Evolutionary conservation across 306 rosid genomes (phyloP).

Genomic region (Quercus bicolor): DNA sequence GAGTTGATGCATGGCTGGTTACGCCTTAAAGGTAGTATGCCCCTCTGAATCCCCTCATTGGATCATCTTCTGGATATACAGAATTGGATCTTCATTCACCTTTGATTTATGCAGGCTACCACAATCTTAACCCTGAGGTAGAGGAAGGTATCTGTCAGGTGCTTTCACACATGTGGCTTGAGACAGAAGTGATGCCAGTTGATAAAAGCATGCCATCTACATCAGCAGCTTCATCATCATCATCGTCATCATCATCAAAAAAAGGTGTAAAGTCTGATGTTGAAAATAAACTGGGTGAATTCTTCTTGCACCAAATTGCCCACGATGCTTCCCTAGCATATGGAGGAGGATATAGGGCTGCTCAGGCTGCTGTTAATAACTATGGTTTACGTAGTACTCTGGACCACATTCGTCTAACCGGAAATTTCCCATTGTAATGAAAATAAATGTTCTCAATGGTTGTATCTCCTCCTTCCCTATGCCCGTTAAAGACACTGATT

Average conservation of each 20-base stretch:
- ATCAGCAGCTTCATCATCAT: slow-evolving; percentile 52
- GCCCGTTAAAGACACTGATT: not conserved
- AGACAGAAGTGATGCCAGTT: slow-evolving; percentile 82
- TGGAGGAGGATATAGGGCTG: slow-evolving; percentile 93
- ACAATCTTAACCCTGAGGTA: slow-evolving; percentile 79
- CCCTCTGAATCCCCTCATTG: not conserved
- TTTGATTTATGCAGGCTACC: slow-evolving; percentile 55
- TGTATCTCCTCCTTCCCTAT: not conserved
- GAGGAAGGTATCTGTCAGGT: slow-evolving; percentile 99
- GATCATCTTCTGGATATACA: not conserved
- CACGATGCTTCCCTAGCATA: slow-evolving; percentile 86
- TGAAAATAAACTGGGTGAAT: slow-evolving; percentile 81
- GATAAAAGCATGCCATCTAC: slow-evolving; percentile 59
- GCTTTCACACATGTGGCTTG: slow-evolving; percentile 96
- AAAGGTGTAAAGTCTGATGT: slow-evolving; percentile 72
- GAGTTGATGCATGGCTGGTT: slow-evolving; percentile 98
- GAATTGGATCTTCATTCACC: not conserved
- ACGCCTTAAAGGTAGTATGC: slow-evolving; percentile 81
- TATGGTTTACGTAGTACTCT: slow-evolving; percentile 77
- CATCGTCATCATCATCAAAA: slow-evolving; percentile 50
- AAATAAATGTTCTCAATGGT: not conserved
- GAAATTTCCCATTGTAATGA: slow-evolving; percentile 65
- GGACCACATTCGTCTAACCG: slow-evolving; percentile 72
- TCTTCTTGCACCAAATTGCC: slow-evolving; percentile 83
- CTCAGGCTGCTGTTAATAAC: slow-evolving; percentile 75